phyloP scores from a whole-genome alignment of 2,329 filamentous ascomycete genomes.

The Coniella vitis region DNA sequence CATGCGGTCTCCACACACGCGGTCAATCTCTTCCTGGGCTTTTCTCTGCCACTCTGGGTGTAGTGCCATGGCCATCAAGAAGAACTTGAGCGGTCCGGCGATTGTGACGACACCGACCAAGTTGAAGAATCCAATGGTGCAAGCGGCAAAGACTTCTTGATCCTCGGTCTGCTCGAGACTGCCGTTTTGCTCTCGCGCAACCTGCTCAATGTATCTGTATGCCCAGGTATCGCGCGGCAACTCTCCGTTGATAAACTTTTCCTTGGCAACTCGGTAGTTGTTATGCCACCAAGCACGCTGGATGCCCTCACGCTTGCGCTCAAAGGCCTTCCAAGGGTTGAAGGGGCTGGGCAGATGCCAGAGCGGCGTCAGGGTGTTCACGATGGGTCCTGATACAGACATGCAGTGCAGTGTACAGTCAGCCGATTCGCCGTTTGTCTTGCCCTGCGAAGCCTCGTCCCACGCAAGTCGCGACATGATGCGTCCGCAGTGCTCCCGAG shows the following conservation, averaged over 20 bases:
- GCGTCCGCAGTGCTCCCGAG: slow-evolving; percentile 42
- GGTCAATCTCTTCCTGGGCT: slow-evolving; percentile 51
- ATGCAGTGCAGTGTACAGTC: slow-evolving; percentile 42
- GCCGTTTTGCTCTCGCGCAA: slow-evolving; percentile 32
- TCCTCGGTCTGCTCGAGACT: slow-evolving; percentile 33
- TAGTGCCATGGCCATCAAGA: slow-evolving; percentile 45
- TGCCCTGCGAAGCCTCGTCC: slow-evolving; percentile 41
- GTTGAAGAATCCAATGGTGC: slow-evolving; percentile 46
- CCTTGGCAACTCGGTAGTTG: slow-evolving; percentile 34
- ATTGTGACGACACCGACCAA: slow-evolving; percentile 45
- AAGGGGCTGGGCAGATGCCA: slow-evolving; percentile 37
- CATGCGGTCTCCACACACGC: slow-evolving; percentile 46
- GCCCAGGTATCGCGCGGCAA: slow-evolving; percentile 41
- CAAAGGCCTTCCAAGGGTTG: slow-evolving; percentile 43
- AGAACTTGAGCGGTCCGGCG: slow-evolving; percentile 42
- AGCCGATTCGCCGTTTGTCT: slow-evolving; percentile 38
- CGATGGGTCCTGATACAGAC: slow-evolving; percentile 44
- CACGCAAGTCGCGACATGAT: slow-evolving; percentile 44
- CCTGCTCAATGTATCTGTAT: slow-evolving; percentile 40
- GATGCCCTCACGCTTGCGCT: slow-evolving; percentile 34
- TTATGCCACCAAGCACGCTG: slow-evolving; percentile 41
- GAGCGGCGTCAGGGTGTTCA: slow-evolving; percentile 43
- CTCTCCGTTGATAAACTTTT: slow-evolving; percentile 32
- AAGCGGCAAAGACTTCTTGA: slow-evolving; percentile 40
- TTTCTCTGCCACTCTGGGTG: slow-evolving; percentile 46